Conservation (phyloP, 2,329 filamentous ascomycete genomes). For the Neurospora sp. region DNA sequence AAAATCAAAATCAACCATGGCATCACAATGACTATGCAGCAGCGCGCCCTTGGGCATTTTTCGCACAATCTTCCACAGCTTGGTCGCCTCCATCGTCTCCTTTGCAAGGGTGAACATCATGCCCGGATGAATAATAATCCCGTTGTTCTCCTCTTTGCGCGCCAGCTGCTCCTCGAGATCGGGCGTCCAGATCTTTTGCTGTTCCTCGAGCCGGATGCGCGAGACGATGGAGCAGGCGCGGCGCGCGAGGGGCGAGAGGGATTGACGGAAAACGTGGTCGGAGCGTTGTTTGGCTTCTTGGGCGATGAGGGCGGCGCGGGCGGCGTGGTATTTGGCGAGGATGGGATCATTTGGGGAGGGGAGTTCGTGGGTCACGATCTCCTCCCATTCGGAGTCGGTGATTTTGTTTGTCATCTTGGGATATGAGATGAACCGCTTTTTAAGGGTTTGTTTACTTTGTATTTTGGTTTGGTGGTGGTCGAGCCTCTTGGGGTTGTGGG, state of each 20-base stretch:
- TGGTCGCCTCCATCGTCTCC: constrained; percentile 74
- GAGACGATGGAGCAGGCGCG: constrained; percentile 73
- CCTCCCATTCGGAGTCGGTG: constrained; percentile 50
- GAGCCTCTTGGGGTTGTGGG: neutral
- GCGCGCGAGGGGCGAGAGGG: constrained; percentile 68
- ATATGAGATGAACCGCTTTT: neutral
- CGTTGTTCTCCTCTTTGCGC: constrained; percentile 33
- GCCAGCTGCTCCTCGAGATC: constrained; percentile 62
- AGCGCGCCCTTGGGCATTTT: constrained; percentile 83
- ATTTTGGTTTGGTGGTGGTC: neutral
- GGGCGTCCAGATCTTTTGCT: constrained; percentile 65
- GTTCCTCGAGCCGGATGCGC: constrained; percentile 69
- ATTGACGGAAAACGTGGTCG: constrained; percentile 63
- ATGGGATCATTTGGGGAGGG: constrained; percentile 59
- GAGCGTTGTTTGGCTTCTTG: constrained; percentile 73
- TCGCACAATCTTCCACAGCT: constrained; percentile 75
- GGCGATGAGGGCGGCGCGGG: constrained; percentile 63
- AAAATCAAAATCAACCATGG: constrained; percentile 82
- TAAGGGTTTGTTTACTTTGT: neutral
- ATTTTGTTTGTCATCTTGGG: constrained; percentile 15
- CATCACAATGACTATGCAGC: constrained; percentile 80
- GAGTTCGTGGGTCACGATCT: constrained; percentile 45
- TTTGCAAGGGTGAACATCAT: constrained; percentile 92
- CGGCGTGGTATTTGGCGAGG: constrained; percentile 70
- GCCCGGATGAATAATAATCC: constrained; percentile 63